Conservation (phyloP, 495 filamentous ascomycete genomes). For the Thermochaetoides thermophila region DNA sequence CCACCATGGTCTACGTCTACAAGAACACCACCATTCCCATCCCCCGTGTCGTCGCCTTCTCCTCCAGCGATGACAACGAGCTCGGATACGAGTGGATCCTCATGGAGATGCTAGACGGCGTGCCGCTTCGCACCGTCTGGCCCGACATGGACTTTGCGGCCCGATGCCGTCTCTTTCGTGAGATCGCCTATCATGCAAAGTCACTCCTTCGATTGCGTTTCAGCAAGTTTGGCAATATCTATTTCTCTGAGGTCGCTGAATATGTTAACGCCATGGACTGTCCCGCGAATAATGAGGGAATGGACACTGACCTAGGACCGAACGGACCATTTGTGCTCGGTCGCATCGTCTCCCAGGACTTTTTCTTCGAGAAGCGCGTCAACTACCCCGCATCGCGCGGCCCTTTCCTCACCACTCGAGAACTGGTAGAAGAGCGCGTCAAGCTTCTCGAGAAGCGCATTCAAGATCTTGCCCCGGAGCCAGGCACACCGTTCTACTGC, state of each 20-base stretch:
- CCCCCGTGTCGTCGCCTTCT: constrained; percentile 25
- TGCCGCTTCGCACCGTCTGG: constrained; percentile 26
- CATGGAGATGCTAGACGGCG: constrained; percentile 29
- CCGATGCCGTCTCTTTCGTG: constrained; percentile 18
- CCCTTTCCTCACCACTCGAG: constrained; percentile 1
- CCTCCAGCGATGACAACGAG: constrained; percentile 22
- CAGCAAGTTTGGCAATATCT: constrained; percentile 6
- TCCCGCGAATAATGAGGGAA: background rate
- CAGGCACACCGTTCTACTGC: constrained; percentile 4
- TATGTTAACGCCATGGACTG: background rate
- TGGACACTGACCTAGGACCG: constrained; percentile 2
- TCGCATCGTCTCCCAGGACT: constrained; percentile 6
- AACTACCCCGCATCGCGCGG: constrained; percentile 3
- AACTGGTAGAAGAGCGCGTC: constrained; percentile 3
- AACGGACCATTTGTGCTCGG: constrained; percentile 3
- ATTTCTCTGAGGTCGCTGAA: constrained; percentile 4
- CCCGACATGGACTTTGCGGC: constrained; percentile 15
- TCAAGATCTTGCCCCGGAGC: background rate
- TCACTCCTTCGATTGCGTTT: constrained; percentile 4
- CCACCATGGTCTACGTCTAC: constrained; percentile 30
- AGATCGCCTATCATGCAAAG: constrained; percentile 2
- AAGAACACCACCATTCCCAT: constrained; percentile 26
- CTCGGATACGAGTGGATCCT: constrained; percentile 39
- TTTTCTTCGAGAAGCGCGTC: constrained; percentile 6
- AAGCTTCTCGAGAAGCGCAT: constrained; percentile 3